Conservation (phyloP, 495 filamentous ascomycete species). For the Aspergillus bridgeri region DNA sequence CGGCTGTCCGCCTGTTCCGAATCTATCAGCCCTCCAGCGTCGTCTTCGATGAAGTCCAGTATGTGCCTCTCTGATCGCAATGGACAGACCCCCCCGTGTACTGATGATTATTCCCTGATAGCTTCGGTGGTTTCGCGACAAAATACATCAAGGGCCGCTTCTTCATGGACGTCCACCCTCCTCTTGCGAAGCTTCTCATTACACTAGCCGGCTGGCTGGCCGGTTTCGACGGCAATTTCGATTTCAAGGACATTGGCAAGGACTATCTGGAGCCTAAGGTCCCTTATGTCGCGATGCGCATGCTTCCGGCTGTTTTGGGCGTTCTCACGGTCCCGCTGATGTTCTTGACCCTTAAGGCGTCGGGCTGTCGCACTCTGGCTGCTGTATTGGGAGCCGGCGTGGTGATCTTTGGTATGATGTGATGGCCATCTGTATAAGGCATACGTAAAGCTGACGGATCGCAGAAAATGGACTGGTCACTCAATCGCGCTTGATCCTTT, state of each 20-base stretch:
- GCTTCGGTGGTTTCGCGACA: slow-evolving; percentile 94
- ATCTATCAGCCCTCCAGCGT: slow-evolving; percentile 96
- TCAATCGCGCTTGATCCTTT: slow-evolving; percentile 89
- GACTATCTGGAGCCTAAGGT: slow-evolving; percentile 94
- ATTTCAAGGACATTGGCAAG: slow-evolving; percentile 99
- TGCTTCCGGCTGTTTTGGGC: slow-evolving; percentile 86
- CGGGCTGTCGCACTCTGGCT: slow-evolving; percentile 81
- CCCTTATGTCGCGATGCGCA: slow-evolving; percentile 95
- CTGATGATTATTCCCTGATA: slow-evolving; percentile 30
- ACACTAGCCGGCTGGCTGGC: slow-evolving; percentile 94
- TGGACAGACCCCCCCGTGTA: not conserved
- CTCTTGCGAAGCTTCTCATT: slow-evolving; percentile 93
- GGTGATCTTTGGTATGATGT: slow-evolving; percentile 77
- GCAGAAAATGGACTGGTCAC: slow-evolving; percentile 92
- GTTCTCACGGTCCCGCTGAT: slow-evolving; percentile 84
- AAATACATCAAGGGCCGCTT: slow-evolving; percentile 99
- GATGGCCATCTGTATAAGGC: slow-evolving; percentile 1
- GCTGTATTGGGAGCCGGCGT: slow-evolving; percentile 77
- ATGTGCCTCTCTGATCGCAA: slow-evolving; percentile 34
- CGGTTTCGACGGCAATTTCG: slow-evolving; percentile 91
- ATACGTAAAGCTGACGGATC: slow-evolving; percentile 9
- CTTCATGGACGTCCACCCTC: slow-evolving; percentile 99
- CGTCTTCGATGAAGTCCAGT: slow-evolving; percentile 99
- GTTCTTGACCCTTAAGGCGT: slow-evolving; percentile 90
- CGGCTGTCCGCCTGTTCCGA: slow-evolving; percentile 82